Conservation (phyloP, 2,329 filamentous ascomycete species). For the Hymenoscyphus repandus region DNA sequence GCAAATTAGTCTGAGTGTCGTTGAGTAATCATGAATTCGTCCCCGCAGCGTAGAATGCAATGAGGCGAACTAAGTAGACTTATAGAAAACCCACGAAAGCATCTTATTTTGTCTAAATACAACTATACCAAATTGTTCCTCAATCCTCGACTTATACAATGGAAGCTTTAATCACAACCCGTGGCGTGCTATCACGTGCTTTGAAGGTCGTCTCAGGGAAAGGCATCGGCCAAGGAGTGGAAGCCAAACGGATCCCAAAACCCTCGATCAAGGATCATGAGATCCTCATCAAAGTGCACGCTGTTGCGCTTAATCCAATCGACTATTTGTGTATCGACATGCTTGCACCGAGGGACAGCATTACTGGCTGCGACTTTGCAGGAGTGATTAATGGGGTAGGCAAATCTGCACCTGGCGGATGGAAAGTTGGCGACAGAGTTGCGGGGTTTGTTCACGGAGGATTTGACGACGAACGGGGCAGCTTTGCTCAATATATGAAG, state of each 20-base stretch:
- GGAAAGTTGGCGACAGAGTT: constrained; percentile 45
- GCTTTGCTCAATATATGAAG: constrained; percentile 13
- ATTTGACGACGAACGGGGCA: constrained; percentile 5
- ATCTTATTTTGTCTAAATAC: no score
- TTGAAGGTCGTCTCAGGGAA: constrained; percentile 10
- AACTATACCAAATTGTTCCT: not conserved
- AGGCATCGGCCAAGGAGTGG: constrained; percentile 8
- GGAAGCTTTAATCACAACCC: constrained; percentile 11
- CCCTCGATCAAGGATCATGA: constrained; percentile 25
- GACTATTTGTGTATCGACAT: constrained; percentile 27
- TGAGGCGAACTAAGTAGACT: no score
- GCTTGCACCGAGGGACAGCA: constrained; percentile 6
- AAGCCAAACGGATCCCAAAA: constrained; percentile 8
- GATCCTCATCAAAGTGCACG: constrained; percentile 37
- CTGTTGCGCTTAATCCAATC: constrained; percentile 38
- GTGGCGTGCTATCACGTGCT: constrained; percentile 1
- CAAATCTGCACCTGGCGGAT: constrained; percentile 40
- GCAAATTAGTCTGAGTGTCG: no score
- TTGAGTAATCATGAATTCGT: no score
- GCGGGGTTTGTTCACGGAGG: constrained; percentile 28
- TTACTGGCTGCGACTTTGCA: constrained; percentile 18
- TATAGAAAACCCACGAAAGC: no score
- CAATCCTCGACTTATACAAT: not conserved
- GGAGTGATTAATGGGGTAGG: constrained; percentile 39
- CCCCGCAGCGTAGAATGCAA: no score